phyloP scores from a whole-genome alignment of 1,284 basidiomycete species.

The Neolentinus lepideus region DNA sequence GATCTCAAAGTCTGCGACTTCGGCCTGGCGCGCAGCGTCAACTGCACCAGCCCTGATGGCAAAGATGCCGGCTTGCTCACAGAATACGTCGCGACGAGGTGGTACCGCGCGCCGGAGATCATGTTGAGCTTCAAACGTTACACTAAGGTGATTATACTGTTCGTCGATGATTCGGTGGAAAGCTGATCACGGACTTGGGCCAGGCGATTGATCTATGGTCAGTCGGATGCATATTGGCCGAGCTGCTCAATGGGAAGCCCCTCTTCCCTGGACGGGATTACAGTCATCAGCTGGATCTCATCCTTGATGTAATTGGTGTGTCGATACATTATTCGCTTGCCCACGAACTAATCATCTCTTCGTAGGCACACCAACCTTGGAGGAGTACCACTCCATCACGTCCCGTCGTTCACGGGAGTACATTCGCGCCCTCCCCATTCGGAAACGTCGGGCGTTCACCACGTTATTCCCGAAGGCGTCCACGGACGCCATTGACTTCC shows the following conservation, averaged over 20 bases:
- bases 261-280: slow-evolving; percentile 88
- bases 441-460: slow-evolving; percentile 54
- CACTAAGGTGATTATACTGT: slow-evolving; percentile 38
- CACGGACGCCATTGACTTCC: slow-evolving; percentile 76
- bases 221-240: slow-evolving; percentile 85
- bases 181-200: not conserved
- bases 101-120: slow-evolving; percentile 85
- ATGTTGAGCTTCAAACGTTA: slow-evolving; percentile 90
- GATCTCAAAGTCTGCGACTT: slow-evolving; percentile 87
- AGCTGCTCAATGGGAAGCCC: slow-evolving; percentile 74
- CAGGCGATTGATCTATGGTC: slow-evolving; percentile 77
- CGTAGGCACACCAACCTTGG: slow-evolving; percentile 71
- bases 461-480: slow-evolving; percentile 65
- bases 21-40: slow-evolving; percentile 67
- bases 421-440: slow-evolving; percentile 71
- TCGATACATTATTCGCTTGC: slow-evolving; percentile 1
- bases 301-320: slow-evolving; percentile 78
- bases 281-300: slow-evolving; percentile 80
- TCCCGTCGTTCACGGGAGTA: slow-evolving; percentile 81
- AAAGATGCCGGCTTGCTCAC: slow-evolving; percentile 75
- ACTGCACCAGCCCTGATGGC: slow-evolving; percentile 50
- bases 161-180: not conserved
- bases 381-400: slow-evolving; percentile 85
- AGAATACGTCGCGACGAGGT: slow-evolving; percentile 79
- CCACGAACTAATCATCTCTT: slow-evolving; percentile 1